Percentiles rank a stretch among this genome's conserved stretches.
phyloP scores from a whole-genome alignment of 345 rosid genomes.

The Arabidopsis arenosa region DNA sequence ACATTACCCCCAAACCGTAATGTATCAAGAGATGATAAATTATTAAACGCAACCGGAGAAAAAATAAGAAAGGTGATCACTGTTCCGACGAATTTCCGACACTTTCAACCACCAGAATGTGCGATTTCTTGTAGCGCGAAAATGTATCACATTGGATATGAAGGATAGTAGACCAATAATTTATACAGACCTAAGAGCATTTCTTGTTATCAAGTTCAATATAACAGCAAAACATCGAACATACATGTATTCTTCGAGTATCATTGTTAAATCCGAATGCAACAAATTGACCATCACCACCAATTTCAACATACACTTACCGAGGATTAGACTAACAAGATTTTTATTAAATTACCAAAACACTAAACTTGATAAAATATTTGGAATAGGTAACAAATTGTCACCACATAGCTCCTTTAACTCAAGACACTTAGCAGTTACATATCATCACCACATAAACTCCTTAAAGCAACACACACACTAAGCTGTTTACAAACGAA shows the following conservation, averaged over 20 bases:
- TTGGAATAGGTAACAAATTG: not conserved
- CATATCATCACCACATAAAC: slow-evolving; percentile 8
- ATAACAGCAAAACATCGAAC: no score
- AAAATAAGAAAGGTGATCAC: not conserved
- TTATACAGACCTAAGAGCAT: no score
- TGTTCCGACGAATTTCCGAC: no score
- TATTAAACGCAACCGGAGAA: not conserved
- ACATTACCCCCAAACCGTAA: not conserved
- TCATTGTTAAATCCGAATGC: not conserved
- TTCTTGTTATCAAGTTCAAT: no score
- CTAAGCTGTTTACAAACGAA: slow-evolving; percentile 18
- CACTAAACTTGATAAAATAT: slow-evolving; percentile 10
- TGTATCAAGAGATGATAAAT: not conserved
- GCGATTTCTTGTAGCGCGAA: no score
- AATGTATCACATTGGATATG: no score
- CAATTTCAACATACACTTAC: not conserved
- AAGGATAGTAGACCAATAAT: no score
- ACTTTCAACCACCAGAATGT: no score
- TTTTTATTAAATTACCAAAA: slow-evolving; percentile 2
- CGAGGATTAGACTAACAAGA: not conserved
- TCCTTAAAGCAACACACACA: not conserved
- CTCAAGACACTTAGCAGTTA: slow-evolving; percentile 5
- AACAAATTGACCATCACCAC: not conserved
- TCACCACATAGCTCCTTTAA: slow-evolving; percentile 7
- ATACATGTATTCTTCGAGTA: no score